Percentiles rank a stretch among this genome's conserved stretches.
phyloP scores from a whole-genome alignment of 1,284 basidiomycete genomes.

The Cryptococcus maquisensis region DNA sequence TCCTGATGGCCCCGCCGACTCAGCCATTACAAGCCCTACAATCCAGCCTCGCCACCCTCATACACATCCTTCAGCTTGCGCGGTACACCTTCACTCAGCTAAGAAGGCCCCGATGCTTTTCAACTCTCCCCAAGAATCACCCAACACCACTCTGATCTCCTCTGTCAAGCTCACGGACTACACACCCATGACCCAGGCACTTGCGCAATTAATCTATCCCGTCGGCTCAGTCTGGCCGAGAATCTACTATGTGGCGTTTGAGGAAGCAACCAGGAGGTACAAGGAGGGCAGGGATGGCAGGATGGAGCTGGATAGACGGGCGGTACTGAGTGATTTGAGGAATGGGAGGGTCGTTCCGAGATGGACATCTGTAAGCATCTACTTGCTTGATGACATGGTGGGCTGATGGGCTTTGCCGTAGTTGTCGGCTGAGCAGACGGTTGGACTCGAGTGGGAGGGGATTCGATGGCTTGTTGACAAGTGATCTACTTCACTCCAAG shows the following conservation, averaged over 20 bases:
- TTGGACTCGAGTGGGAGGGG: background rate
- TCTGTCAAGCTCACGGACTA: background rate
- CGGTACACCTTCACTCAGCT: too few species aligned
- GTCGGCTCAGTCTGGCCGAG: background rate
- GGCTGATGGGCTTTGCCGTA: background rate
- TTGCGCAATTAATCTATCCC: background rate
- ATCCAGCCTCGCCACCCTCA: too few species aligned
- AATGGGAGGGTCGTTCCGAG: background rate
- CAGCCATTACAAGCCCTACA: too few species aligned
- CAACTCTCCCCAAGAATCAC: background rate
- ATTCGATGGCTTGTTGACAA: background rate
- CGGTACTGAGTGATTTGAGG: background rate
- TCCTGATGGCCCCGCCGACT: too few species aligned
- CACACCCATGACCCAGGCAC: background rate
- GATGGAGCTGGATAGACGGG: background rate
- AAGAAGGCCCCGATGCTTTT: too few species aligned
- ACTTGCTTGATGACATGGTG: background rate
- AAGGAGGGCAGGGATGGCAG: background rate
- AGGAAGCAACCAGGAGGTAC: background rate
- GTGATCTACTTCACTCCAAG: background rate
- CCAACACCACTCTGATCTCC: background rate
- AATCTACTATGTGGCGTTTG: background rate
- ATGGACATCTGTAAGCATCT: background rate
- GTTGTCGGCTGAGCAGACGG: background rate
- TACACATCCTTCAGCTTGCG: too few species aligned